phyloP scores from a whole-genome alignment of 2,329 filamentous ascomycete genomes.

The Coleophoma crateriformis region DNA sequence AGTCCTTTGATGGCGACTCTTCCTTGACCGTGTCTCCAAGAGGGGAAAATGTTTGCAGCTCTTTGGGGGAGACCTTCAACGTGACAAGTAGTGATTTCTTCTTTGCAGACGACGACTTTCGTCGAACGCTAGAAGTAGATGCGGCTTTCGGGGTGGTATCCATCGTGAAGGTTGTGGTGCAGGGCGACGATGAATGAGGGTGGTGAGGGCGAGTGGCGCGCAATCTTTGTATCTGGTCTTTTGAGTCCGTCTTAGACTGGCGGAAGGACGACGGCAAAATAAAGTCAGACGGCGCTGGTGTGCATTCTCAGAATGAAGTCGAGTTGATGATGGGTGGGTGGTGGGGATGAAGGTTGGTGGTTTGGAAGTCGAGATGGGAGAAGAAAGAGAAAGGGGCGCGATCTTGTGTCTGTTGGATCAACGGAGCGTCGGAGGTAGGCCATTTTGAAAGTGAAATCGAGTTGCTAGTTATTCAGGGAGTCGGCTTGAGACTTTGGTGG shows the following conservation, averaged over 20 bases:
- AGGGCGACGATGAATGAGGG: constrained; percentile 1
- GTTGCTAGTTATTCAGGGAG: too few species aligned
- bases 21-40: constrained; percentile 36
- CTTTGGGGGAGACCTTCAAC: constrained; percentile 44
- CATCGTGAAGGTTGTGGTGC: constrained; percentile 14
- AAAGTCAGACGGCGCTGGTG: not conserved
- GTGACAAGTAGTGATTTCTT: constrained; percentile 39
- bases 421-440: too few species aligned
- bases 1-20: constrained; percentile 34
- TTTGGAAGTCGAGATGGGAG: too few species aligned
- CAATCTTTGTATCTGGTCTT: not conserved
- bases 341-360: too few species aligned
- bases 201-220: not conserved
- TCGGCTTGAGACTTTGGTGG: too few species aligned
- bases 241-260: not conserved
- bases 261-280: not conserved
- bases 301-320: not conserved
- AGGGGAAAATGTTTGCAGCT: constrained; percentile 43
- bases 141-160: constrained; percentile 16
- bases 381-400: too few species aligned
- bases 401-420: too few species aligned
- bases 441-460: too few species aligned
- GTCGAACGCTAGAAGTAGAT: constrained; percentile 11
- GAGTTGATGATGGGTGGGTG: too few species aligned
- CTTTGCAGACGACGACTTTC: constrained; percentile 17